Conservation (phyloP, 306 rosid genomes). For the Clitoria ternatea region DNA sequence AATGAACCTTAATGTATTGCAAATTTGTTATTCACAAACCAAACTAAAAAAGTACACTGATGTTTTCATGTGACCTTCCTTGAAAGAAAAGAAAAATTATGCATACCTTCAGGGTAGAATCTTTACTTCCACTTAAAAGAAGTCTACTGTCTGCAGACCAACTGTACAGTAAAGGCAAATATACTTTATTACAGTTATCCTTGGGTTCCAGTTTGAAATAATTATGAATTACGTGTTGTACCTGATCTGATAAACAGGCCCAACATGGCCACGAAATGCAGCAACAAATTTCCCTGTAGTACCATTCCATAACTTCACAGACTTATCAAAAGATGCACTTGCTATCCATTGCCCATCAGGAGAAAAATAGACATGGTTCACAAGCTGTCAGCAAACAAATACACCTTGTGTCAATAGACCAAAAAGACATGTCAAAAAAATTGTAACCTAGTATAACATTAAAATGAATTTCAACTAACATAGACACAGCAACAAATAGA, state of each 20-base stretch:
- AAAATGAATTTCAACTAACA: slow-evolving; percentile 14
- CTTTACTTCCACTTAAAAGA: slow-evolving; percentile 89
- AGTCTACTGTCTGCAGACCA: slow-evolving; percentile 99
- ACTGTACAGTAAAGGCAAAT: slow-evolving; percentile 43
- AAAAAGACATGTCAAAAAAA: neutral
- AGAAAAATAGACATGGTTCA: slow-evolving; percentile 87
- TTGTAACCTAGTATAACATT: neutral
- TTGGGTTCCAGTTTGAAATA: slow-evolving; percentile 1
- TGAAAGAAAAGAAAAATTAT: neutral
- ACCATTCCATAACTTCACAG: slow-evolving; percentile 91
- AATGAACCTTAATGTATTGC: neutral
- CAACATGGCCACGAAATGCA: slow-evolving; percentile 89
- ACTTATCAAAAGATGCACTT: slow-evolving; percentile 91
- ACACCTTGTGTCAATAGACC: slow-evolving; percentile 7
- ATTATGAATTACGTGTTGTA: slow-evolving; percentile 10
- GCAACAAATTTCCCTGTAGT: slow-evolving; percentile 76
- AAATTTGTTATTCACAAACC: neutral
- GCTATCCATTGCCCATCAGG: slow-evolving; percentile 99
- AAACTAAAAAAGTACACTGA: neutral
- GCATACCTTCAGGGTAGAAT: slow-evolving; percentile 84
- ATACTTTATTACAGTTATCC: slow-evolving; percentile 16
- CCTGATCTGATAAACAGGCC: slow-evolving; percentile 96
- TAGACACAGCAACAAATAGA: neutral
- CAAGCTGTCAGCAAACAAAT: slow-evolving; percentile 54
- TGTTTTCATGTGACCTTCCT: neutral